Conservation (phyloP, 2,329 filamentous ascomycete genomes). For the Neofusicoccum ribis region DNA sequence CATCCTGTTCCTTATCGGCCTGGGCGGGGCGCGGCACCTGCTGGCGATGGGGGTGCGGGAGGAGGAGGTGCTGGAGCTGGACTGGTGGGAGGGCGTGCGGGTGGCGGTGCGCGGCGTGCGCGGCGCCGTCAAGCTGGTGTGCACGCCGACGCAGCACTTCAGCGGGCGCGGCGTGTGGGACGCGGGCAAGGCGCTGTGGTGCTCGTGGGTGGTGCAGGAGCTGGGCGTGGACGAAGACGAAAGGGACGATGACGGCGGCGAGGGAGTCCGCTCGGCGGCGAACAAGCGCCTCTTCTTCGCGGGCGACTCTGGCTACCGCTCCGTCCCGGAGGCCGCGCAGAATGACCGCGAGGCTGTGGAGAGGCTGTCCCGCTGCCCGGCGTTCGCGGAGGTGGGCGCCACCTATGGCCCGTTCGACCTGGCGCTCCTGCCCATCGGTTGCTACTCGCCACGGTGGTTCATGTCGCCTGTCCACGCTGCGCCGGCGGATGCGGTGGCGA, state of each 20-base stretch:
- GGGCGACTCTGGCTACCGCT: constrained; percentile 50
- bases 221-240: not conserved
- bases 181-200: constrained; percentile 48
- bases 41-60: constrained; percentile 37
- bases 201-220: constrained; percentile 47
- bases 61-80: constrained; percentile 47
- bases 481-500: constrained; percentile 49
- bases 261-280: not conserved
- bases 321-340: constrained; percentile 31
- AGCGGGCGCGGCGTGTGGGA: constrained; percentile 45
- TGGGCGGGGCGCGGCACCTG: constrained; percentile 42
- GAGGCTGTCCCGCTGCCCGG: constrained; percentile 47
- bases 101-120: constrained; percentile 36
- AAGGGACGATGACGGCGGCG: not conserved
- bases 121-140: constrained; percentile 44
- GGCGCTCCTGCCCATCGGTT: constrained; percentile 50
- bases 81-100: constrained; percentile 52
- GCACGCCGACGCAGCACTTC: constrained; percentile 51
- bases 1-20: constrained; percentile 40
- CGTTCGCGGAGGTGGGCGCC: constrained; percentile 50
- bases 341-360: constrained; percentile 32
- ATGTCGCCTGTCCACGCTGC: constrained; percentile 49
- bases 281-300: constrained; percentile 43
- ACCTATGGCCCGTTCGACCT: constrained; percentile 52
- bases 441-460: constrained; percentile 47